Conservation (phyloP, 495 filamentous ascomycete genomes). For the Daldinia grandis region DNA sequence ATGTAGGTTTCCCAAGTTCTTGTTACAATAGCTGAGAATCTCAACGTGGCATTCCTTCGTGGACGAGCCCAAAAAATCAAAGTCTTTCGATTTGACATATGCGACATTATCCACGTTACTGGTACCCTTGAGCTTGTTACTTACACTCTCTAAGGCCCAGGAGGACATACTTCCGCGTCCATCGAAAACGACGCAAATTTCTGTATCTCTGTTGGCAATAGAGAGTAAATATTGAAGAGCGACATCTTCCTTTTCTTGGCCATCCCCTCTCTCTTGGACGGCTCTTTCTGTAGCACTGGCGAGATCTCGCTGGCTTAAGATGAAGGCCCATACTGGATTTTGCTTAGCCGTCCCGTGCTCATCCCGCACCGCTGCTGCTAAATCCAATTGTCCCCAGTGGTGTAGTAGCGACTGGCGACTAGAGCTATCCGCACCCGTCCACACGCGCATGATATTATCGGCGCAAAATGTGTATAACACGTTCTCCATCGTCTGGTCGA, state of each 20-base stretch:
- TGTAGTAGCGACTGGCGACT: conserved; percentile 70
- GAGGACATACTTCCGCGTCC: conserved; percentile 87
- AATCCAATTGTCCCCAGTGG: conserved; percentile 84
- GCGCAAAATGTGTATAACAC: conserved; percentile 91
- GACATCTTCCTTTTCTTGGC: conserved; percentile 68
- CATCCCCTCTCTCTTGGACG: conserved; percentile 65
- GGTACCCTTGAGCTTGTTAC: conserved; percentile 72
- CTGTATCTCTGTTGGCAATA: conserved; percentile 83
- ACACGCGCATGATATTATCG: conserved; percentile 85
- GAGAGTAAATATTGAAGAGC: conserved; percentile 86
- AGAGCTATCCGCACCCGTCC: conserved; percentile 80
- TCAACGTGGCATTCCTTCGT: conserved; percentile 62
- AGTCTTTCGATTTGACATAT: conserved; percentile 70
- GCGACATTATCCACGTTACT: conserved; percentile 87
- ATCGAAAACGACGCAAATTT: conserved; percentile 88
- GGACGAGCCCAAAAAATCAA: conserved; percentile 66
- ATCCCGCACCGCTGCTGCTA: conserved; percentile 73
- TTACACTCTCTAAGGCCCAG: conserved; percentile 92
- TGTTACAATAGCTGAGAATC: conserved; percentile 75
- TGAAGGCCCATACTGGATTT: conserved; percentile 74
- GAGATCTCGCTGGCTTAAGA: conserved; percentile 86
- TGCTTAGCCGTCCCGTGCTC: conserved; percentile 53
- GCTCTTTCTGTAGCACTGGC: conserved; percentile 77
- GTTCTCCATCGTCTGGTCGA: conserved; percentile 82
- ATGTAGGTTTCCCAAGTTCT: conserved; percentile 68